Base-by-base conservation (phyloP, 148 eudicot genomes). In the Diospyros kaki region DNA sequence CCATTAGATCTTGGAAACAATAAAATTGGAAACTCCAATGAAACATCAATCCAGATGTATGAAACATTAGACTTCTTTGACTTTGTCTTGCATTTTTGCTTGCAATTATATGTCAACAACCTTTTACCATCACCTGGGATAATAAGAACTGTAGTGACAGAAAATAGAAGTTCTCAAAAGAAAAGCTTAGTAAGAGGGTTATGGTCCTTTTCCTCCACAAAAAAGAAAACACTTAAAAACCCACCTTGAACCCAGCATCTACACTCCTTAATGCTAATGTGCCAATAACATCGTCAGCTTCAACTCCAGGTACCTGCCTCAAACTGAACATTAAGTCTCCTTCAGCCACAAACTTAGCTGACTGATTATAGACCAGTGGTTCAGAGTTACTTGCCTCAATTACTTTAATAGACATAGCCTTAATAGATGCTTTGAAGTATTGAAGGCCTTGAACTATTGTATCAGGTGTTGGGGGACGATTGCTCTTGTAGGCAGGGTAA, bases 211-310 rank as follows among this genome's bases (percentile, higher is more conserved):
- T 12, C 28, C 71, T 66, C 12, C 55, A 6, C 4, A 48, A 42
- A 44, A 50, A 58, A 48, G 51, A 73, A 58, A 13, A 5, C 55
- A 74, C 73, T 62, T 11, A 38, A 38, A 59, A 43, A 8, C 64
- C 41, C 81, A 95, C 99, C 99, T 95, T 92, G 83, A 77, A 93
- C 63, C 97, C 99, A 74, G 83, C 91, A 76, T 87, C 81, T 59
- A 93, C 96, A 79, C 99, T 95, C 68, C 88, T 89, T 73, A 79
- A 72, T n/a, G 96, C 97, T 77, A 95, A 85, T 73, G 99, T 95
- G 55, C 96, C 99, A 76, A 95, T 95, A 68, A 95, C 99, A 81
- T 95, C 99, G 80, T 95, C 99, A 78, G 99, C 99, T 84, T 95
- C 99, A 78, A 95, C 99, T 63, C 99, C 99, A 43, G 99, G 99